phyloP scores from a whole-genome alignment of 441 rosid genomes.

The Gossypium davidsonii region DNA sequence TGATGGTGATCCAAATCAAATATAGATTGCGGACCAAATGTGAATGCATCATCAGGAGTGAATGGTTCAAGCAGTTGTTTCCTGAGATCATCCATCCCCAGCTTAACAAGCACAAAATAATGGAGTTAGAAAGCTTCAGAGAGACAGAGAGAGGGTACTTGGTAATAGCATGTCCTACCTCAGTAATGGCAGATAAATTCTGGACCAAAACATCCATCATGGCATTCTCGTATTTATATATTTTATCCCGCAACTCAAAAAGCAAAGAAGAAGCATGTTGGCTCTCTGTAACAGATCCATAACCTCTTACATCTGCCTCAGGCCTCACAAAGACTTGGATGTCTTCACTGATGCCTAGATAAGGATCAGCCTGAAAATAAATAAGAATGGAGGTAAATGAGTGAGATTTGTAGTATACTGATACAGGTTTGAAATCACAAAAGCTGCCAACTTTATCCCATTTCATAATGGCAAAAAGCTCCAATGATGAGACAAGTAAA shows the following conservation, averaged over 20 bases:
- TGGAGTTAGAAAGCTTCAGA: constrained; percentile 15
- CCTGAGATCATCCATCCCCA: constrained; percentile 49
- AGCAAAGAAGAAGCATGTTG: constrained; percentile 55
- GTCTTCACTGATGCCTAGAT: constrained; percentile 58
- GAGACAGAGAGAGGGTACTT: neutral
- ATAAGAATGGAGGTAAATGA: neutral
- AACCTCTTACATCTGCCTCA: constrained; percentile 53
- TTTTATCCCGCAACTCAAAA: constrained; percentile 45
- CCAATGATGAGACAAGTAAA: neutral
- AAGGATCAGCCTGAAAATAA: constrained; percentile 77
- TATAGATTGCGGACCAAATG: constrained; percentile 51
- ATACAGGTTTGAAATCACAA: neutral
- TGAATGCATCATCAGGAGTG: constrained; percentile 78
- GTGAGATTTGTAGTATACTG: neutral
- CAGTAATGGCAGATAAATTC: constrained; percentile 43
- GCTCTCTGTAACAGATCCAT: constrained; percentile 59
- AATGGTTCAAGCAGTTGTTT: constrained; percentile 67
- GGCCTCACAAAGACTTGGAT: constrained; percentile 66
- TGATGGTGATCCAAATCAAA: constrained; percentile 41
- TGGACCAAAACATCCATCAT: constrained; percentile 43
- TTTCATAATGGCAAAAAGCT: neutral
- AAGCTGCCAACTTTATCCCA: neutral
- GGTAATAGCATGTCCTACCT: constrained; percentile 39
- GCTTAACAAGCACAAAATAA: constrained; percentile 36
- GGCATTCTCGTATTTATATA: constrained; percentile 39